These are phyloP conservation scores for Monilinia fructicola DNA, from an alignment of 2,329 filamentous ascomycete species.

Conservation along the genomic window DNA sequence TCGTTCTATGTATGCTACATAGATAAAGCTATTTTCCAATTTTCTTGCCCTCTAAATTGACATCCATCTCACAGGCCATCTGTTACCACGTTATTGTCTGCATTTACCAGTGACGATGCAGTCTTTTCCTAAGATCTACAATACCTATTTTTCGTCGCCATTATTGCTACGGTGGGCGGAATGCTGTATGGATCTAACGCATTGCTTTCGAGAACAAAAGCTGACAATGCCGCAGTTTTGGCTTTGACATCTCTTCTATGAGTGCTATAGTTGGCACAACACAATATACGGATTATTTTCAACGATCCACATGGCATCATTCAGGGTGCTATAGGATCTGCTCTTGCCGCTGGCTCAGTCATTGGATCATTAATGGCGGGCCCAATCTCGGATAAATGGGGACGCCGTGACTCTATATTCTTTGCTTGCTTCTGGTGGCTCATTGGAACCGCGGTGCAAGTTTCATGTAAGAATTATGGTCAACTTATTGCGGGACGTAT, in stretches of 20 bases:
- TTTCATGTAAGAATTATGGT: conserved; percentile 42
- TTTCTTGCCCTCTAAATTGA: background rate
- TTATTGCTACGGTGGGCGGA: conserved; percentile 26
- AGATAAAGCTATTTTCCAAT: background rate
- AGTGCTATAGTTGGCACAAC: conserved; percentile 53
- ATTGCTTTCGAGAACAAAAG: background rate
- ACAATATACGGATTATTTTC: conserved; percentile 52
- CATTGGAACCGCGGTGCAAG: conserved; percentile 17
- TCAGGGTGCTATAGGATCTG: conserved; percentile 49
- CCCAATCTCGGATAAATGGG: conserved; percentile 54
- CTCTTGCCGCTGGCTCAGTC: conserved; percentile 68
- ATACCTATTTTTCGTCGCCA: conserved; percentile 30
- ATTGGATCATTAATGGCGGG: conserved; percentile 62
- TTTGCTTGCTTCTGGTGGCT: conserved; percentile 23
- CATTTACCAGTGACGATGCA: conserved; percentile 21
- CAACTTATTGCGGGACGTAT: conserved; percentile 53
- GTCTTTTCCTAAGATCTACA: conserved; percentile 27
- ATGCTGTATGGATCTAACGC: conserved; percentile 22
- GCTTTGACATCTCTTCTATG: conserved; percentile 57
- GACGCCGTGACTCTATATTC: conserved; percentile 47
- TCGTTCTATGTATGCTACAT: background rate
- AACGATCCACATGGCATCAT: conserved; percentile 40
- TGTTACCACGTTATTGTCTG: conserved; percentile 20
- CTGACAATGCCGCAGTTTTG: conserved; percentile 23
- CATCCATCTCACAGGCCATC: background rate